A percentile compares a stretch with the other conserved stretches of the same genome.
phyloP scores from a whole-genome alignment of 2,329 filamentous ascomycete genomes.

The Verticillium albo-atrum region DNA sequence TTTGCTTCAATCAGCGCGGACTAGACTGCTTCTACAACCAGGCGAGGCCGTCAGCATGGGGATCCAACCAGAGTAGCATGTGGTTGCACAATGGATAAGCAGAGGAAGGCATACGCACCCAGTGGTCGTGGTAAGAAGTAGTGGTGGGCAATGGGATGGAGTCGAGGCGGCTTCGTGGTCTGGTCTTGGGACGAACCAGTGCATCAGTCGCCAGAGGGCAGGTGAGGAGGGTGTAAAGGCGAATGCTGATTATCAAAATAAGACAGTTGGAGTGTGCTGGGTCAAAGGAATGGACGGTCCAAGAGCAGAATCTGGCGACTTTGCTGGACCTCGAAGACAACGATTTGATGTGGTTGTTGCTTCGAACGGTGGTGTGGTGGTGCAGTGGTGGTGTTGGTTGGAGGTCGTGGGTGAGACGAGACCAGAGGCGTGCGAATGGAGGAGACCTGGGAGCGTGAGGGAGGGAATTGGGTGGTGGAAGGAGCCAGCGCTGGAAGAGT shows the following conservation, averaged over 20 bases:
- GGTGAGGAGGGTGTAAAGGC: neutral
- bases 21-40: neutral
- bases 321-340: conserved; percentile 12
- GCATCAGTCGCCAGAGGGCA: neutral
- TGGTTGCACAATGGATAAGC: neutral
- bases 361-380: neutral
- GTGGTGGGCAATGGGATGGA: neutral
- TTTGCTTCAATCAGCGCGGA: neutral
- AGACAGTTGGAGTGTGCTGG: neutral
- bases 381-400: neutral
- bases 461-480: neutral
- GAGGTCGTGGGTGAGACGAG: conserved; percentile 1
- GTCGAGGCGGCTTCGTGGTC: neutral
- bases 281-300: conserved; percentile 22
- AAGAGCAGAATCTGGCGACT: conserved; percentile 50
- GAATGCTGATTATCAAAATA: neutral
- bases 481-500: neutral
- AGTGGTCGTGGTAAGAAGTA: neutral
- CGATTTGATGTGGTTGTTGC: conserved; percentile 1
- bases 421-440: neutral
- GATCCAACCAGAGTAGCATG: neutral
- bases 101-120: neutral
- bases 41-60: neutral
- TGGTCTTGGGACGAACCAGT: neutral
- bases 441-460: neutral